Conservation (phyloP, 768 basidiomycete species). For the Boletus subcaerulescens region DNA sequence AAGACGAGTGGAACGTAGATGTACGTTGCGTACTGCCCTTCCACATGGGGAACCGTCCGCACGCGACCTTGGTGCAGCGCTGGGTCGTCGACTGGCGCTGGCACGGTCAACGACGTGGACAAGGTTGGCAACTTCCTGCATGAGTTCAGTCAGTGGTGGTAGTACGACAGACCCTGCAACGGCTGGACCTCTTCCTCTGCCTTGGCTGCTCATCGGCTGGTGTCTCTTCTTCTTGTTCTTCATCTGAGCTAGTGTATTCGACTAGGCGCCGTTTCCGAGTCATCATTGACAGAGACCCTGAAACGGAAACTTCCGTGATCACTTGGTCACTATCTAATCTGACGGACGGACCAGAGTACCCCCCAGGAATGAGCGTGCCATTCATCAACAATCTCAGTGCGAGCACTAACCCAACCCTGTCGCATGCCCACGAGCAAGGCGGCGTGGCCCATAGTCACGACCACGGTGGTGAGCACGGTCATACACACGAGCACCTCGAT, state of each 20-base stretch:
- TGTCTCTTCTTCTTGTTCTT: slow-evolving; percentile 17
- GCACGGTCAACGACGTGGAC: slow-evolving; percentile 43
- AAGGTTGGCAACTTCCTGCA: slow-evolving; percentile 63
- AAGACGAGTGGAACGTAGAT: slow-evolving; percentile 67
- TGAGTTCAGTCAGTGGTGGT: neutral
- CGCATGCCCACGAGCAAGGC: slow-evolving; percentile 52
- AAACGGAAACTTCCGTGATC: slow-evolving; percentile 13
- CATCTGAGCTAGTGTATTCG: slow-evolving; percentile 50
- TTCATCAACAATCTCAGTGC: slow-evolving; percentile 70
- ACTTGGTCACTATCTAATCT: slow-evolving; percentile 2
- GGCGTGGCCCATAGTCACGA: slow-evolving; percentile 45
- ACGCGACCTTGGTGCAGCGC: slow-evolving; percentile 80
- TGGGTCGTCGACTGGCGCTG: slow-evolving; percentile 67
- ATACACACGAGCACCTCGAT: slow-evolving; percentile 92
- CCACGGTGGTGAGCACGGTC: slow-evolving; percentile 80
- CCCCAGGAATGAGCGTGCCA: slow-evolving; percentile 53
- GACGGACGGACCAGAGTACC: neutral
- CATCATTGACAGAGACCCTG: slow-evolving; percentile 9
- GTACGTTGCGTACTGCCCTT: slow-evolving; percentile 82
- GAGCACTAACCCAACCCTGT: slow-evolving; percentile 30
- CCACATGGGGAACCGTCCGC: slow-evolving; percentile 73
- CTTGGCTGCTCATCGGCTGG: neutral
- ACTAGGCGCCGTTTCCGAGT: slow-evolving; percentile 42
- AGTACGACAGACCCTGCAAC: neutral
- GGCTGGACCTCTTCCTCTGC: slow-evolving; percentile 43